A percentile compares a stretch with the other conserved stretches of the same genome.
These are phyloP conservation scores for Atalantia buxifolia DNA, from an alignment of 345 rosid genomes.

Conservation along the genomic window DNA sequence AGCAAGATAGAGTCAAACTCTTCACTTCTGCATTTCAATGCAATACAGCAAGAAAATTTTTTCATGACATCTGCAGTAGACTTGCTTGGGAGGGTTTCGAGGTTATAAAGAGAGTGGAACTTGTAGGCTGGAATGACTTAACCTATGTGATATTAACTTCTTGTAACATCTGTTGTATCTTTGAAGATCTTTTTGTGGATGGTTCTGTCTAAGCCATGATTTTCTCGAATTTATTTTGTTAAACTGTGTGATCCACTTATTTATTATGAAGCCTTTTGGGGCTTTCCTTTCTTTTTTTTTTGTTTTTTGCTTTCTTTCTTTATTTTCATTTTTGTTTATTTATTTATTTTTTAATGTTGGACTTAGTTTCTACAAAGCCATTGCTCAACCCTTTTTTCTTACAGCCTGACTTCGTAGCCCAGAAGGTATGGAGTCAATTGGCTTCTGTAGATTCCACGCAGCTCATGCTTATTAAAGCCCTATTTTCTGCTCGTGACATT, in stretches of 20 bases:
- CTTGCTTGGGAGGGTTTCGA: not conserved
- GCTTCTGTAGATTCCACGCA: slow-evolving; percentile 43
- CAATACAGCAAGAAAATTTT: not conserved
- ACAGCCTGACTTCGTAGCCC: slow-evolving; percentile 21
- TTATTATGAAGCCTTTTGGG: not conserved
- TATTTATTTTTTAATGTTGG: not conserved
- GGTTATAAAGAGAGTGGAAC: not conserved
- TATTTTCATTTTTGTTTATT: not conserved
- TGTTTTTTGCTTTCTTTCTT: too few species aligned
- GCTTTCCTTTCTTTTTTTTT: not conserved
- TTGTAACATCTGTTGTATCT: not conserved
- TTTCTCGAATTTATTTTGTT: not conserved
- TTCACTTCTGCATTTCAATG: not conserved
- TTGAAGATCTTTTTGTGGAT: not conserved
- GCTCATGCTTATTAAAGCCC: slow-evolving; percentile 55
- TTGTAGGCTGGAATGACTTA: not conserved
- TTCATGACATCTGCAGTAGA: not conserved
- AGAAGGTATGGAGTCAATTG: slow-evolving; percentile 44
- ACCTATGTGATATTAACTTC: not conserved
- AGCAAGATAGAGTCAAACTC: not conserved
- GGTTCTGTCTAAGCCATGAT: not conserved
- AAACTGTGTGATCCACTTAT: not conserved
- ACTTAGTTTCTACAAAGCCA: not conserved
- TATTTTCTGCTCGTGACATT: slow-evolving; percentile 56
- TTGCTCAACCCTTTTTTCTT: not conserved